Percentiles rank a stretch among this genome's conserved stretches.
Evolutionary conservation across 495 filamentous ascomycete species (phyloP).

Genomic region (Hypoxylon fuscum): DNA sequence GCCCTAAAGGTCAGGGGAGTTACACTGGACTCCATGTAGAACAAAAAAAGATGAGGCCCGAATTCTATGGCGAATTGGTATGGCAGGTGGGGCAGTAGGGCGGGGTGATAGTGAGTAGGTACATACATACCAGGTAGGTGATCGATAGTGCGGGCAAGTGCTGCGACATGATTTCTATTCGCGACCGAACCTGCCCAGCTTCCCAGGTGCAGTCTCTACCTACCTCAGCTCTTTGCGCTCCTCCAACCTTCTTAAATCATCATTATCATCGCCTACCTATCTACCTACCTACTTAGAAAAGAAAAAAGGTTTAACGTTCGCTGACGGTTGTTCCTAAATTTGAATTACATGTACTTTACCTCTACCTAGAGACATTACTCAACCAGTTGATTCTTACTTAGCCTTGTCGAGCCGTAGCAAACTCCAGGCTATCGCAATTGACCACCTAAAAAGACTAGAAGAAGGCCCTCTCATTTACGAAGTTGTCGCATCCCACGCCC

Average conservation of each 20-base stretch:
- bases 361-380: neutral
- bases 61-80: no score
- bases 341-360: neutral
- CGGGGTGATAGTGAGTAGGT: conserved; percentile 26
- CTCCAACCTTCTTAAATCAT: neutral
- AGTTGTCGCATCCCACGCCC: conserved; percentile 14
- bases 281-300: neutral
- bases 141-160: neutral
- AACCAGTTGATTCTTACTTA: neutral
- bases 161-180: neutral
- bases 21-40: no score
- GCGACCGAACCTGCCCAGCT: neutral
- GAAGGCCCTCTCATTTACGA: neutral
- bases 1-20: conserved; percentile 1
- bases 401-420: conserved; percentile 12
- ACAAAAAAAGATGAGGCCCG: no score
- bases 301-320: neutral
- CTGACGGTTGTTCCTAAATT: neutral
- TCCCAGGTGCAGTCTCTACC: conserved; percentile 4
- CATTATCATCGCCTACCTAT: neutral
- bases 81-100: conserved; percentile 15
- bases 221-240: conserved; percentile 1
- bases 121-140: no score
- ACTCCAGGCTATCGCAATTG: neutral
- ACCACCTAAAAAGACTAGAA: conserved; percentile 5